Evolutionary conservation across 371 early-diverging fungal genomes (phyloP), one percentile per base, ranked within the genome.

Genomic region (Mortierella sp.): DNA sequence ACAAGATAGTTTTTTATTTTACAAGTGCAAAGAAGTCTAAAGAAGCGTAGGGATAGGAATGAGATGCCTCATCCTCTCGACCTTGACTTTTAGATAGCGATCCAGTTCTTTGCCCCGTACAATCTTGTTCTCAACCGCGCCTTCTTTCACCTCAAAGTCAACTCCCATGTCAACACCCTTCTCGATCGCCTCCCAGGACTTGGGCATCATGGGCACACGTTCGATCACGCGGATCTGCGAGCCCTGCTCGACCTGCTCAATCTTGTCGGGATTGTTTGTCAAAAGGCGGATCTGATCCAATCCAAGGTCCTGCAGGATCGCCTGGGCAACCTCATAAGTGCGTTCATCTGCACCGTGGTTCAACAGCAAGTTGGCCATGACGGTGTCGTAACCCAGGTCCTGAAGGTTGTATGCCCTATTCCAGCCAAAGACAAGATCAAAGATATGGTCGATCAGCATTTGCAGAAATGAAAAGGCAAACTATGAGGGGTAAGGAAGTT

Each of bases 231-330:
- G 86, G 66, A 93, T 84, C 1, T 82, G 78, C 6, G 92, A 91
- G 65, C 81, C 90, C 1, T 82, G 82, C 44, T 89, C 84, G 24
- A 97, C 62, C 72, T 92, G 88, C 42, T 89, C 81, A 51, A 97
- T 92, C 85, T 98, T 98, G 79, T 95, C 94, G 0, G 96, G 95
- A 72, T 98, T 98, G 80, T 98, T 98, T 34, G 99, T 98, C 57
- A 98, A 84, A 53, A 98, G 79, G 1, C 93, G 88, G 43, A 97
- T 80, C 47, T 83, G 67, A 14, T 78, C 30, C 46, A 95, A 64
- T 34, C 83, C 84, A 28, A 98, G 83, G 70, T 98, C 99, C 12
- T 86, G 82, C 9, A 97, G 82, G 48, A 98, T 98, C 11, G 92
- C 91, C 26, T 91, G 86, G 4, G 97, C 99, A n/a, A 97, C 86